A percentile compares a stretch with the other conserved stretches of the same genome.
phyloP scores from a whole-genome alignment of 441 rosid genomes.

The Arabidopsis lyrata region DNA sequence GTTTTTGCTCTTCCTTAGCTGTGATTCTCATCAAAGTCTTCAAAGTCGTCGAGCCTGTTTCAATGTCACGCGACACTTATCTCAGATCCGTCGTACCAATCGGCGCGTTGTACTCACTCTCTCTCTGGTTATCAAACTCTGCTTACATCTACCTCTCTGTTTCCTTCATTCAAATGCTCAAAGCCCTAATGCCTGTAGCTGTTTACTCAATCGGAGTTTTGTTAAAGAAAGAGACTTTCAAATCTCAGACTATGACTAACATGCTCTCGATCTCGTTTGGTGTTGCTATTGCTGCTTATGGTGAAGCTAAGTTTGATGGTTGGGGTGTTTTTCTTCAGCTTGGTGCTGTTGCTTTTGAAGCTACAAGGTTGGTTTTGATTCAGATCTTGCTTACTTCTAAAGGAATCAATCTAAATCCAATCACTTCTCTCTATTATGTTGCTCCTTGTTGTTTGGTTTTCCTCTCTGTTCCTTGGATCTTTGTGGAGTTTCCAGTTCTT shows the following conservation, averaged over 20 bases:
- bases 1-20: slow-evolving; percentile 89
- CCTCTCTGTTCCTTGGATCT: slow-evolving; percentile 87
- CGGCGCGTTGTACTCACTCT: slow-evolving; percentile 86
- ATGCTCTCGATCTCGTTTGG: slow-evolving; percentile 96
- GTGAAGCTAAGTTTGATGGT: slow-evolving; percentile 84
- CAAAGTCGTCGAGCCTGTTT: slow-evolving; percentile 91
- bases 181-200: slow-evolving; percentile 97
- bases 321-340: slow-evolving; percentile 92
- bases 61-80: slow-evolving; percentile 86
- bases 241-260: slow-evolving; percentile 76
- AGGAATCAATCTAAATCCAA: slow-evolving; percentile 86
- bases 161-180: slow-evolving; percentile 94
- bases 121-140: slow-evolving; percentile 94
- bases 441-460: slow-evolving; percentile 92
- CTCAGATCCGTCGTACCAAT: slow-evolving; percentile 91
- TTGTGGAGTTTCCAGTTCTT: slow-evolving; percentile 76
- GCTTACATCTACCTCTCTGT: slow-evolving; percentile 93
- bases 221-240: slow-evolving; percentile 69
- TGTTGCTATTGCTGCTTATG: slow-evolving; percentile 88
- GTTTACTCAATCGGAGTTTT: slow-evolving; percentile 90
- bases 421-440: slow-evolving; percentile 84
- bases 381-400: slow-evolving; percentile 94
- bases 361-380: slow-evolving; percentile 89
- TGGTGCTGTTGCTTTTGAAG: slow-evolving; percentile 95
- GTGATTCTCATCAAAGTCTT: slow-evolving; percentile 84